Conservation (phyloP, 2,329 filamentous ascomycete species). For the Leptographium lundbergii region DNA sequence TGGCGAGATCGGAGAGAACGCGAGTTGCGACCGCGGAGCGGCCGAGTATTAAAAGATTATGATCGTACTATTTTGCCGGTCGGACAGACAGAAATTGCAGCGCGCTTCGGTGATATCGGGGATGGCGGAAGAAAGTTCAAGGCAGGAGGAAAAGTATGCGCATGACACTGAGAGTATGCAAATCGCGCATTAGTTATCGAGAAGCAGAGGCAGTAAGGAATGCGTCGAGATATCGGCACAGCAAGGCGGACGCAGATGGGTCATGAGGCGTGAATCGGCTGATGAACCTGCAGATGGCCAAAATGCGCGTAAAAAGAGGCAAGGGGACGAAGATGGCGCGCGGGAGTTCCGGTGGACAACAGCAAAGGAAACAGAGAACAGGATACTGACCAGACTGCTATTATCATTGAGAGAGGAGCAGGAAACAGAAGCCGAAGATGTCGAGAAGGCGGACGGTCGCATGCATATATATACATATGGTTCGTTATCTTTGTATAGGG, state of each 20-base stretch:
- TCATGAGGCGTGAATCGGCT: background rate
- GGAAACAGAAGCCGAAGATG: background rate
- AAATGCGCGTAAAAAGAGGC: background rate
- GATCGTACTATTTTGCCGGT: background rate
- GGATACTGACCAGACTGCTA: conserved; percentile 2
- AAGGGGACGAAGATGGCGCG: background rate
- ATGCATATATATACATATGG: background rate
- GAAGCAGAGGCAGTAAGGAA: background rate
- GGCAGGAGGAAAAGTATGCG: background rate
- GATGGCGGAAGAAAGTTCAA: background rate
- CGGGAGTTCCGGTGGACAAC: background rate
- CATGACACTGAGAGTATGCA: background rate
- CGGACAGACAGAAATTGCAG: background rate
- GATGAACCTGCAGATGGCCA: background rate
- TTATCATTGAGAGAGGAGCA: background rate
- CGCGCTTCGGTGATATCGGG: background rate
- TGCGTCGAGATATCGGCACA: background rate
- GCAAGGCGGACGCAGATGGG: background rate
- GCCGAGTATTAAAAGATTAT: background rate
- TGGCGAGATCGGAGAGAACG: background rate
- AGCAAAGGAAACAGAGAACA: background rate
- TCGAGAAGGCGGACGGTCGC: background rate
- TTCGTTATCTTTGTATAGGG: background rate
- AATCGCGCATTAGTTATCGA: background rate
- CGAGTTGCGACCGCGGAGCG: background rate